phyloP scores from a whole-genome alignment of 2,329 filamentous ascomycete genomes.

The Colletotrichum agaves region DNA sequence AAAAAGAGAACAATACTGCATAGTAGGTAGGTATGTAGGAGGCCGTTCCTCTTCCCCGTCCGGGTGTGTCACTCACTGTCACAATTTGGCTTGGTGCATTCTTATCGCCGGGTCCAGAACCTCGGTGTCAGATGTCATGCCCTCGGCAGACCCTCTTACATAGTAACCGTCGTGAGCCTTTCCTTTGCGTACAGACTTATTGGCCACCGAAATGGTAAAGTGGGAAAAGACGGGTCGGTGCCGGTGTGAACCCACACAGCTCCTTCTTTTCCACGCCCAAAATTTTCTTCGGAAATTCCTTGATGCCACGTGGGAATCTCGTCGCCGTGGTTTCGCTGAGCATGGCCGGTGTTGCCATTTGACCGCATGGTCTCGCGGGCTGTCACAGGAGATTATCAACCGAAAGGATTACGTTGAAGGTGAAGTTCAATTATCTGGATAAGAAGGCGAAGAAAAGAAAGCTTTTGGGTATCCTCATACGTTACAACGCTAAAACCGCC shows the following conservation, averaged over 20 bases:
- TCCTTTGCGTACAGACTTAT: neutral
- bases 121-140: neutral
- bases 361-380: neutral
- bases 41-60: neutral
- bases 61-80: neutral
- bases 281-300: neutral
- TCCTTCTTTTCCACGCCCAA: neutral
- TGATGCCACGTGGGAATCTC: constrained; percentile 5
- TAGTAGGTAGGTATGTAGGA: no score
- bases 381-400: neutral
- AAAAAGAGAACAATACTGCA: neutral
- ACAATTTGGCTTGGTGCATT: neutral
- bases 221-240: neutral
- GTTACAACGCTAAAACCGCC: constrained; percentile 30
- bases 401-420: neutral
- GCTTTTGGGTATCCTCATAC: constrained; percentile 32
- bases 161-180: neutral
- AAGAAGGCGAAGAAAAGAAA: constrained; percentile 4
- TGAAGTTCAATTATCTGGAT: neutral
- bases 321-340: neutral
- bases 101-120: neutral
- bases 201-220: neutral
- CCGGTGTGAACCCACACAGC: neutral
- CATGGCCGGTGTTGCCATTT: neutral
- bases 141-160: neutral